phyloP scores from a whole-genome alignment of 768 basidiomycete species.

The Gymnopilus dilepis region DNA sequence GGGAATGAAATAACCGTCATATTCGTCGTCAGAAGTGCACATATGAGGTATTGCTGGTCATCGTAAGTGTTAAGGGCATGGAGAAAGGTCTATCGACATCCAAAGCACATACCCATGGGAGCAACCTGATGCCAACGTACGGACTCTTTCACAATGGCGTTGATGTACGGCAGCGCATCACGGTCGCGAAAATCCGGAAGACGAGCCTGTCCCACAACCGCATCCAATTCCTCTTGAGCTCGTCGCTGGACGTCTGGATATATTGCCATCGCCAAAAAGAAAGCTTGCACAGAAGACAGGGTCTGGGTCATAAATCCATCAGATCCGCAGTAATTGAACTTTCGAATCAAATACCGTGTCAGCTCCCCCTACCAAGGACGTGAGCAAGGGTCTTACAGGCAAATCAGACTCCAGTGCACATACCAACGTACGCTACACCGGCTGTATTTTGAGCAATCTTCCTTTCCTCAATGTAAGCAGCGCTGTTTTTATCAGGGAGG shows the following conservation, averaged over 20 bases:
- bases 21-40: conserved; percentile 34
- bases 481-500: conserved; percentile 23
- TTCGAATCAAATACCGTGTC: conserved; percentile 24
- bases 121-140: conserved; percentile 24
- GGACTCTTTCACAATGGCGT: conserved; percentile 23
- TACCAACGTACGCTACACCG: conserved; percentile 29
- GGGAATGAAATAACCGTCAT: conserved; percentile 36
- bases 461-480: conserved; percentile 23
- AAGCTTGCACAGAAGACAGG: conserved; percentile 28
- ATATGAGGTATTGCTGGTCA: conserved; percentile 29
- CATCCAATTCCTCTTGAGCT: conserved; percentile 33
- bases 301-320: conserved; percentile 15
- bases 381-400: neutral
- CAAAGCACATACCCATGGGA: conserved; percentile 21
- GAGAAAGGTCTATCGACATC: conserved; percentile 4
- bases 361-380: conserved; percentile 19
- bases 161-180: conserved; percentile 27
- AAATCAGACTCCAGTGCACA: neutral
- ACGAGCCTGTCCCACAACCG: conserved; percentile 27
- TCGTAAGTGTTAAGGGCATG: neutral
- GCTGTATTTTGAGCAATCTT: conserved; percentile 21
- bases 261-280: conserved; percentile 30
- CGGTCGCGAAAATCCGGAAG: conserved; percentile 33
- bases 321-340: neutral
- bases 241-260: conserved; percentile 31